Evolutionary conservation across 345 rosid species (phyloP).

Genomic region (Eucalyptus globulus): DNA sequence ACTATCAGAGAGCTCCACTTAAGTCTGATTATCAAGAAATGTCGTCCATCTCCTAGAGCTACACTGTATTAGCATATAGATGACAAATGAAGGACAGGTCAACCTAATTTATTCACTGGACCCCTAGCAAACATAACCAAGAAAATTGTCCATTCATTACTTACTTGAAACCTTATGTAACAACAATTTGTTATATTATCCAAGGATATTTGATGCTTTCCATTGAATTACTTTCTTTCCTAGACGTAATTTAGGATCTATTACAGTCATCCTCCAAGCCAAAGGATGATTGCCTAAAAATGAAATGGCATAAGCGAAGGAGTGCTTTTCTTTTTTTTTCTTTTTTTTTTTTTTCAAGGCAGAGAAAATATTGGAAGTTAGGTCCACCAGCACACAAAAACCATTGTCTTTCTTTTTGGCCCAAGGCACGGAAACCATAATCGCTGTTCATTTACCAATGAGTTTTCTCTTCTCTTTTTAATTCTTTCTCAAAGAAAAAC

Average conservation of each 20-base stretch:
- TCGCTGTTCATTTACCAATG: not conserved
- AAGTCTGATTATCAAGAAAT: not conserved
- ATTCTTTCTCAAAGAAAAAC: not conserved
- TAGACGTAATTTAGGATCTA: not conserved
- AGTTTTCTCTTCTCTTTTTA: too few species aligned
- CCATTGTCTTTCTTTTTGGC: not conserved
- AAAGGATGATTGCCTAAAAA: slow-evolving; percentile 10
- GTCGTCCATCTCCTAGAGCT: not conserved
- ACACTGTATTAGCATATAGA: not conserved
- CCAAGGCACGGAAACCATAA: not conserved
- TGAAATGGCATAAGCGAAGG: not conserved
- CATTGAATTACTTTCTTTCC: not conserved
- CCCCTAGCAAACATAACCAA: not conserved
- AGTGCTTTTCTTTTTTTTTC: too few species aligned
- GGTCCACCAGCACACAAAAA: not conserved
- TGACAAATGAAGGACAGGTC: not conserved
- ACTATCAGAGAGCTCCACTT: not conserved
- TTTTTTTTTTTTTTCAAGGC: too few species aligned
- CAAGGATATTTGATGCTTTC: fast-evolving
- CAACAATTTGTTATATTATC: not conserved
- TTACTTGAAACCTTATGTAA: not conserved
- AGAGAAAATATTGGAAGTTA: not conserved
- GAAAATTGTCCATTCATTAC: not conserved
- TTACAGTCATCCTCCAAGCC: not conserved
- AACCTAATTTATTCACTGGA: not conserved